phyloP scores from a whole-genome alignment of 1,139 yeast genomes.

The Petasospora fabianii region DNA sequence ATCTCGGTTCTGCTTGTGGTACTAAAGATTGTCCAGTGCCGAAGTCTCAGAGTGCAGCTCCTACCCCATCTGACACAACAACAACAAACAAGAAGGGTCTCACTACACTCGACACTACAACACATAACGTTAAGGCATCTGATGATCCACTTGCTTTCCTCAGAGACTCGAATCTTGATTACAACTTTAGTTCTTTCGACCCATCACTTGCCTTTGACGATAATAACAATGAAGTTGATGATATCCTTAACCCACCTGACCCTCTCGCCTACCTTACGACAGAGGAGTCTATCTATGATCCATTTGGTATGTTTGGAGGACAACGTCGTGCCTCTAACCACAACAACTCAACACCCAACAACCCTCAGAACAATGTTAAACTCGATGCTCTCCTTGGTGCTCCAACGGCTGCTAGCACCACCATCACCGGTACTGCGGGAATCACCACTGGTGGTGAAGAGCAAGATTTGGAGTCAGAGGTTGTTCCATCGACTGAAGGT shows the following conservation, averaged over 20 bases:
- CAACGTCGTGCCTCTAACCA: neutral
- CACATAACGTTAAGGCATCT: neutral
- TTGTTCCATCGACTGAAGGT: slow-evolving; percentile 52
- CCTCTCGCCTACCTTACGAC: slow-evolving; percentile 32
- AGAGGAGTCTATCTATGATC: slow-evolving; percentile 71
- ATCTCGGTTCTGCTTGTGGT: slow-evolving; percentile 80
- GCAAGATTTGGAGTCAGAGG: slow-evolving; percentile 32
- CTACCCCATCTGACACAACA: slow-evolving; percentile 16
- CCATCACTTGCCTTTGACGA: slow-evolving; percentile 42
- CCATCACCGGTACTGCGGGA: slow-evolving; percentile 1
- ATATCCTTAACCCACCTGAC: slow-evolving; percentile 6
- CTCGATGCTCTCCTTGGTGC: slow-evolving; percentile 6
- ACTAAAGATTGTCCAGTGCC: slow-evolving; percentile 71
- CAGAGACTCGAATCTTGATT: slow-evolving; percentile 38
- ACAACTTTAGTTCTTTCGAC: slow-evolving; percentile 48
- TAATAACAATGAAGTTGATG: slow-evolving; percentile 15
- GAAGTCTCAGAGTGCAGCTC: slow-evolving; percentile 31
- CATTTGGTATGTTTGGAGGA: slow-evolving; percentile 35
- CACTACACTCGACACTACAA: slow-evolving; percentile 1
- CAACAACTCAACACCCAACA: neutral
- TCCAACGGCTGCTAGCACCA: neutral
- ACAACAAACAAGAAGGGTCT: too few species aligned
- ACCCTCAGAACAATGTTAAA: neutral
- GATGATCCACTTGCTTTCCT: slow-evolving; percentile 42
- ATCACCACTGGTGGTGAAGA: slow-evolving; percentile 6